Conservation (phyloP, 768 basidiomycete genomes). For the Leccinum disarticulatum region DNA sequence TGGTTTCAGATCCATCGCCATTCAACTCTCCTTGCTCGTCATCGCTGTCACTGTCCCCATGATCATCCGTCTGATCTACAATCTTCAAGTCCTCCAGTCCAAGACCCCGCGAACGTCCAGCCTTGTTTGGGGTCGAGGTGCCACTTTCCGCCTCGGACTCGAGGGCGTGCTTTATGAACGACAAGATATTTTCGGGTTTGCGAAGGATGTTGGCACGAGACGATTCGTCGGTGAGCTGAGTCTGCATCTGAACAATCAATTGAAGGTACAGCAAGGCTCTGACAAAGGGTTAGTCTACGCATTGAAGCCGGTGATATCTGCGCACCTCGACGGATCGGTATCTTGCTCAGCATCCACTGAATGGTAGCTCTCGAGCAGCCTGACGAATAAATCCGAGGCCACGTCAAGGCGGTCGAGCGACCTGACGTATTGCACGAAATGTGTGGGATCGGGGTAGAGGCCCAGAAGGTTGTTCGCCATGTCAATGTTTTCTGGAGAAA, state of each 20-base stretch:
- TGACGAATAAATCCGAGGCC: constrained; percentile 70
- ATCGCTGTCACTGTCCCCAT: constrained; percentile 58
- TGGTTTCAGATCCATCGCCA: constrained; percentile 47
- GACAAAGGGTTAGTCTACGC: constrained; percentile 6
- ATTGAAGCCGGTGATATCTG: neutral
- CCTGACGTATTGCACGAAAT: constrained; percentile 67
- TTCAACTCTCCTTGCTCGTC: constrained; percentile 44
- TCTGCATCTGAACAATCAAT: constrained; percentile 79
- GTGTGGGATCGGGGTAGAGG: constrained; percentile 73
- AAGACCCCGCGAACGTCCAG: constrained; percentile 20
- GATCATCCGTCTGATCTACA: constrained; percentile 34
- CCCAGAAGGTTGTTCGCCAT: constrained; percentile 55
- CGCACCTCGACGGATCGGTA: constrained; percentile 24
- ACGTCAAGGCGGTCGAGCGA: constrained; percentile 67
- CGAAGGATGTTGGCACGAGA: constrained; percentile 55
- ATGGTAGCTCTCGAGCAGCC: constrained; percentile 69
- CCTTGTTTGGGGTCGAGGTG: constrained; percentile 4
- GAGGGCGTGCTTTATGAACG: constrained; percentile 80
- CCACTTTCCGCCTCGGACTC: constrained; percentile 36
- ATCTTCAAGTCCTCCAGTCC: constrained; percentile 39
- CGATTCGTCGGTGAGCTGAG: constrained; percentile 55
- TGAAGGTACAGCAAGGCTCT: constrained; percentile 77
- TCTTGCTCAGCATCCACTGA: constrained; percentile 20
- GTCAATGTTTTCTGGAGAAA: constrained; percentile 51
- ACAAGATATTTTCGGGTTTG: constrained; percentile 71